Base-by-base conservation (phyloP, 176 grass and related monocot genomes). In the Coix lacrymajobi region DNA sequence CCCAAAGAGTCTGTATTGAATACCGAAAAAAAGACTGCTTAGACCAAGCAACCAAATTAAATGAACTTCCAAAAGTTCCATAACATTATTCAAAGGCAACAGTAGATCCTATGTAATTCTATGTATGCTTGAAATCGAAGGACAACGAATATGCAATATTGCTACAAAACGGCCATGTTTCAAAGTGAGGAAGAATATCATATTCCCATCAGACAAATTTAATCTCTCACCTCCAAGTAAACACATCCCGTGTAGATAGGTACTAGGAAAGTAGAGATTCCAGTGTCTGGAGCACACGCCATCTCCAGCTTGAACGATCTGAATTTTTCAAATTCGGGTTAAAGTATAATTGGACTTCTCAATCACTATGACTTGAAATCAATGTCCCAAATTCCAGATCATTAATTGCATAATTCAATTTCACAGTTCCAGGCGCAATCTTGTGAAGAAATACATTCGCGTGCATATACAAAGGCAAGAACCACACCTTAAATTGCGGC, bases 181-280 rank as follows among this genome's bases (percentile, higher is more conserved):
- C 7, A 37, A 45, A 17, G 17, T 51, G 28, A 26, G 29, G 48
- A 31, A 85, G 19, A 13, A 13, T 19, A 19, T 7, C 8, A 40
- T 66, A 71, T 75, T 56, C 22, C 43, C 81, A 52, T 22, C 30
- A 22, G 33, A 46, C 22, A 60, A n/a, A n/a, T n/a, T n/a, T n/a
- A 79, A 75, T 51, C 39, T 56, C 87, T 92, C 68, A 94, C 95
- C 95, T 97, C 92, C 84, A 97, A 87, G 66, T 84, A 67, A 26
- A 30, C 29, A 64, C 86, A 97, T 77, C 86, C 74, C 29, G 44
- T 40, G 28, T 92, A 76, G 69, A 92, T 73, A 8, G 69, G 81
- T 84, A 85, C 87, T 75, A 97, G 75, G 34, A 19, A 62, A 43
- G 52, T 8, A 39, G 40, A 16, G n/a, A n/a, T n/a, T 24, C 58